phyloP scores from a whole-genome alignment of 805 yeast species.

The Starmera amethionina region DNA sequence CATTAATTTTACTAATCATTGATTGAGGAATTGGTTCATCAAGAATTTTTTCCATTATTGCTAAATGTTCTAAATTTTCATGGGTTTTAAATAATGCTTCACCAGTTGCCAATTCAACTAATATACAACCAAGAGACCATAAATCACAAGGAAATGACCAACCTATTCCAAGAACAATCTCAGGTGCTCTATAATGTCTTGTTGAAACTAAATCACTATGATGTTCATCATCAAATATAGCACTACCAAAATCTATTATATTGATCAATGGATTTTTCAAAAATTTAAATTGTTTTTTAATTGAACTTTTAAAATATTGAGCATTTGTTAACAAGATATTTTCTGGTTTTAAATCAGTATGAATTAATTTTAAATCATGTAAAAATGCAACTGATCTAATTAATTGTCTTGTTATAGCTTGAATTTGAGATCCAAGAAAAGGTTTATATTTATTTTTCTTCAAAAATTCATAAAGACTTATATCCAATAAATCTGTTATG shows the following conservation, averaged over 20 bases:
- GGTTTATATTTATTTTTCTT: conserved; percentile 75
- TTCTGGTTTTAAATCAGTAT: conserved; percentile 96
- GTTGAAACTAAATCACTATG: conserved; percentile 91
- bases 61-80: conserved; percentile 88
- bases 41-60: conserved; percentile 82
- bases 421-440: conserved; percentile 93
- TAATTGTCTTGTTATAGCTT: conserved; percentile 78
- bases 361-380: conserved; percentile 84
- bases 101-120: conserved; percentile 87
- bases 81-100: conserved; percentile 93
- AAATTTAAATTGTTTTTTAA: conserved; percentile 26
- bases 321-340: conserved; percentile 46
- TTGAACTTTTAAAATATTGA: conserved; percentile 13
- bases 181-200: conserved; percentile 95
- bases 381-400: conserved; percentile 78
- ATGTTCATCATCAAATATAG: conserved; percentile 87
- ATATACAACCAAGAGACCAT: conserved; percentile 94
- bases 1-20: conserved; percentile 19
- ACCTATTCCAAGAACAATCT: conserved; percentile 86
- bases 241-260: conserved; percentile 95
- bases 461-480: conserved; percentile 83
- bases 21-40: conserved; percentile 37
- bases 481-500: conserved; percentile 79
- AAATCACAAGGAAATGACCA: conserved; percentile 97
- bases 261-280: conserved; percentile 74